Evolutionary conservation across 2,329 filamentous ascomycete genomes (phyloP), one percentile per base, ranked within the genome.

Genomic region (Meredithiella fracta): DNA sequence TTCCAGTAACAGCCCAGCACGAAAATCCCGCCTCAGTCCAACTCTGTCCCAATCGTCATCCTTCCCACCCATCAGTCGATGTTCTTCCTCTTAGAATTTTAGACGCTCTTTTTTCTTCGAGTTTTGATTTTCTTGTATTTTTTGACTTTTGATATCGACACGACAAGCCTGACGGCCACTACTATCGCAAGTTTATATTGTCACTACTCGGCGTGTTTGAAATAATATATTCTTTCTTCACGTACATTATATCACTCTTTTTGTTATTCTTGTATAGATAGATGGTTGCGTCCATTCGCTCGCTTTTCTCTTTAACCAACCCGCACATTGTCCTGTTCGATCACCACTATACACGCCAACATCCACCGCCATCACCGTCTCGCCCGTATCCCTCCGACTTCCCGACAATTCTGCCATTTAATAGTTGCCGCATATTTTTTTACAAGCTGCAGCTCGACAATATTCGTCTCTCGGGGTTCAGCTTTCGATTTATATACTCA

Each of bases 161-260:
- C 15, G 47, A 17, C 11, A 23, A 26, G n/a, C 3, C 23, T 51
- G 23, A 23, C 29, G 20, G 47, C 40, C n/a, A 22, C 17, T 44
- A n/a, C 40, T 44, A n/a, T 44, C 40, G 15, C 8, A 2, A 17
- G 15, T 44, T 20, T 8, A 51, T 26, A 7, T 29, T 17, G 23
- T 25, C 7, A 25, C 20, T 17, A 29, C 29, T 26, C 17, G 11
- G 17, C 23, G 17, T 22, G 42, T 3, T 47, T 47, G 11, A 34
- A 9, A 29, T 9, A n/a, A 17, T 57, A 14, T 49, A 44, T 47
- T 58, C 23, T 51, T 47, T 54, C 29, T 40, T 38, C 29, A n/a
- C 42, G 3, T 53, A 34, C 17, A 47, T 34, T 38, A 11, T 49
- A 20, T 40, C 22, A 25, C n/a, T 56, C n/a, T 22, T 17, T 31